Evolutionary conservation across 306 rosid genomes (phyloP), one percentile per base, ranked within the genome.

Genomic region (Prunus salicina): DNA sequence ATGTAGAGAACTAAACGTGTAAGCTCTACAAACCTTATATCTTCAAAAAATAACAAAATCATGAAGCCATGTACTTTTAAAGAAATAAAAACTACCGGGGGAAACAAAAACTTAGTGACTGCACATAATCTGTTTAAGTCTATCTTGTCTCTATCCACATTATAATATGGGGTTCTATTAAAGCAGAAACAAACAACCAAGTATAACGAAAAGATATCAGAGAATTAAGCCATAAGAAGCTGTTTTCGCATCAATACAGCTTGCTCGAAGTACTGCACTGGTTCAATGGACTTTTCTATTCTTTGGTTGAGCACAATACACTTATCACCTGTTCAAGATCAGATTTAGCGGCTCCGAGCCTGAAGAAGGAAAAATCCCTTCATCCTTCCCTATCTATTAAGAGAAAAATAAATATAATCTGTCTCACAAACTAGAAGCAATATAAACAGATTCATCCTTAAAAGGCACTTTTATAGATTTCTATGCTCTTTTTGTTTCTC

Each of bases 71-170:
- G 53, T 47, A 32, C 58, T 60, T 80, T 63, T 27, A 12, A 56
- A 56, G 64, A 38, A 67, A 72, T 45, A 24, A 71, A 69, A 56
- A 52, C 50, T 20, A 45, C 78, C 18, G 65, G 71, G 38, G 71
- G 55, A 72, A 30, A 80, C 27, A 77, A 58, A 73, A 82, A 69
- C 65, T 67, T 63, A 81, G 41, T 45, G 15, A 27, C 61, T 49
- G 71, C 67, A 63, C 45, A 12, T 77, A 50, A 51, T 77, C 32
- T 30, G 28, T 64, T 24, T 25, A 80, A 64, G 43, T 41, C 67
- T 27, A 24, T 19, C 67, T 27, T n/a, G 27, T 65, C 73, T 25
- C 73, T 22, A 58, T 58, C 64, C 28, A 8, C 58, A 22, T 58
- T 65, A 49, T 72, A 69, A 43, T 57, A 52, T 30, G 47, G 25